Evolutionary conservation across 495 filamentous ascomycete genomes (phyloP), one percentile per base, ranked within the genome.

Genomic region (Annulohypoxylon nitens): DNA sequence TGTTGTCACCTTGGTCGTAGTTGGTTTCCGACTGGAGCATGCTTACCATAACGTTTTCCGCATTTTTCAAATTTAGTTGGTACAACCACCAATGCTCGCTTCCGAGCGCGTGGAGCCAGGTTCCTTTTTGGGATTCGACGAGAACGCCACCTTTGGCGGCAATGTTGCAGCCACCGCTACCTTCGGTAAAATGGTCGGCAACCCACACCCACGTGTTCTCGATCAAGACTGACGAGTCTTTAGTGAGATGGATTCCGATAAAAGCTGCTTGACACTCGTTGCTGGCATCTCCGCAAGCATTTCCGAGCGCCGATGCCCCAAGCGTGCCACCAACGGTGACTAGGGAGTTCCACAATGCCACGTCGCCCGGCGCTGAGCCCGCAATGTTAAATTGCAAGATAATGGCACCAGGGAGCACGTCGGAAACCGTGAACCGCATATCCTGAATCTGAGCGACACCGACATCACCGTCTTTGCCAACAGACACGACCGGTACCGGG

Each of bases 11-110:
- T 82, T 96, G 93, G 83, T 91, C 93, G 83, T 97, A 97, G 57
- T 94, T 93, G 0, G 95, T 97, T 79, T 98, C 95, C 26, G 91
- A 89, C 77, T 98, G 95, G 57, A 97, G 93, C 70, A 93, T 76
- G 9, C 86, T 88, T 82, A 96, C 90, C 77, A 93, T 90, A 41
- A 97, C 86, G 75, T 95, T 92, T 59, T 89, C 81, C 0, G 94
- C 92, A 63, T 88, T 88, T 41, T 87, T 80, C 60, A 95, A 78
- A 62, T 94, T 90, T 76, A 94, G 92, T 71, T 95, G 91, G 72
- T 93, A 94, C 5, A 95, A 82, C 61, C 86, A 85, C 78, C 88
- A 88, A 75, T 97, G 93, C 82, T 97, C 93, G 16, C 89, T 89
- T 0, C 87, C 87, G 1, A 93, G 89, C 26, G 90, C 93, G 64